Base-by-base conservation (phyloP, 805 yeast genomes). In the Cyberlindnera maclurae region DNA sequence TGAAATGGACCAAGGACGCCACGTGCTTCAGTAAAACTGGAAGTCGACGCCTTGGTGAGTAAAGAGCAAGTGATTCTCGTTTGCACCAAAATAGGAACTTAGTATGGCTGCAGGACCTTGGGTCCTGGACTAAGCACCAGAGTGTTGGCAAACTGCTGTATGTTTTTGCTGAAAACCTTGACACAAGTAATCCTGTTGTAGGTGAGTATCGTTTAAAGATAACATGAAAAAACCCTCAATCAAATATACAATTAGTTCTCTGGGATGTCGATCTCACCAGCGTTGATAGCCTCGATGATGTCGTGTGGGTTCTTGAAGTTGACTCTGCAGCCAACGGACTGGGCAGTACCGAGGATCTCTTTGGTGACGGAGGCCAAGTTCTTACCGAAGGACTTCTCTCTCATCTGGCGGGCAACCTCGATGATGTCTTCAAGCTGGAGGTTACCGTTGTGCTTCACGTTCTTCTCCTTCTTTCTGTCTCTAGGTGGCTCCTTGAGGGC, bases 401-500 rank as follows among this genome's bases (percentile, higher is more conserved):
- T 82, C 97, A 93, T 90, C 67, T 82, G 82, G 75, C 96, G 89
- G 63, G 98, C 97, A 66, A 93, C 84, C 69, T 88, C 96, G 70
- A 77, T 77, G 73, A 93, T 85, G 75, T 90, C 96, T 64, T 88
- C 95, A 63, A 93, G 78, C 63, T 96, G 87, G 64, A 93, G 79
- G 90, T 90, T 93, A 78, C 98, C 98, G 69, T 80, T 81, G 86
- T 93, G 98, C 81, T 89, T 88, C 72, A 93, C 85, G 78, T 93
- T 90, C 93, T 93, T 93, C 69, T 93, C 97, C 95, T 93, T 93
- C 94, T 93, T 93, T 79, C 96, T 83, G 82, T 93, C 98, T 85
- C 98, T 90, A 68, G 96, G 96, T 59, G 98, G 88, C 80, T 93
- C 98, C 81, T 93, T 93, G 68, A 93, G 80, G 59, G 98, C 98